Base-by-base conservation (phyloP, 75 land plant species). In the Picea glauca region DNA sequence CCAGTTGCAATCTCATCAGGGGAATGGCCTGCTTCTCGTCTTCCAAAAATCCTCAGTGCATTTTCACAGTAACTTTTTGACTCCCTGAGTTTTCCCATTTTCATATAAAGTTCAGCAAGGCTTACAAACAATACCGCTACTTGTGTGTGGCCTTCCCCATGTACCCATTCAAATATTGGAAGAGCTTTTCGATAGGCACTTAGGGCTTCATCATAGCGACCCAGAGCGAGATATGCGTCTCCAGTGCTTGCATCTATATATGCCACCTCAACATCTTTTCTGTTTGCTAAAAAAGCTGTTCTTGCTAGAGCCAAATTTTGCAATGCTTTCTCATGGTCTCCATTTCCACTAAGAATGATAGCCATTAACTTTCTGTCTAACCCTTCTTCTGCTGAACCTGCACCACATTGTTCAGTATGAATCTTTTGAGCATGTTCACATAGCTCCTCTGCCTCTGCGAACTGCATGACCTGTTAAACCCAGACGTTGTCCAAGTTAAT, bases 401-500 rank as follows among this genome's bases (percentile, higher is more conserved):
- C 73, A 15, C 59, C 68, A 30, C 86, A 62, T 58, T 64, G 32
- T 35, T 84, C 79, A 1, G 38, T 56, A 33, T 86, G 87, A 30
- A 80, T 86, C 23, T 60, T 70, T 21, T 84, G 72, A 18, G 80
- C 74, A 26, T 83, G 57, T 61, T 83, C 54, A 30, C 87, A 86
- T 72, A 86, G 35, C 65, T 73, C 79, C 82, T 77, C 76, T 32
- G 87, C 87, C 58, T 84, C 82, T 26, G 43, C 43, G 65, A 86
- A 83, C 50, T 86, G 78, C 86, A 83, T 38, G 60, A 81, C 85
- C 86, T 93, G 98, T 83, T 8, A 76, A 38, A 67, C 98, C 17
- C 81, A 17, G 91, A 80, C 43, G 90, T 88, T 0, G 93, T 90
- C 56, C 77, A 85, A 40, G 87, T 31, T 50, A 67, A 67, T 35